A percentile compares a stretch with the other conserved stretches of the same genome.
Evolutionary conservation across 768 basidiomycete genomes (phyloP).

Genomic region (Neoboletus brunneissimus): DNA sequence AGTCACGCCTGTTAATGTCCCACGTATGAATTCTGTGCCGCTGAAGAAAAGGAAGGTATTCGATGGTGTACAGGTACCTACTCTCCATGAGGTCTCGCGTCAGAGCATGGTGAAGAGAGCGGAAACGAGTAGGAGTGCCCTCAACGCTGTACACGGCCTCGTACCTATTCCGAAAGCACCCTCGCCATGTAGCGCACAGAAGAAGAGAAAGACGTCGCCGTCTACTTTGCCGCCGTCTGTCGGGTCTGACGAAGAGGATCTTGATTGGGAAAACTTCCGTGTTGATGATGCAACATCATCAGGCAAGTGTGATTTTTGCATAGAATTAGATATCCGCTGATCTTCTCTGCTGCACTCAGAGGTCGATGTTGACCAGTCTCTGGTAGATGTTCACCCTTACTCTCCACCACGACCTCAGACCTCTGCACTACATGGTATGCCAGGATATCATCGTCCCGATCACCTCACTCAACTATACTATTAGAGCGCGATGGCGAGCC

Average conservation of each 20-base stretch:
- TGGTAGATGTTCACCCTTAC: constrained; percentile 7
- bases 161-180: not conserved
- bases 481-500: constrained; percentile 1
- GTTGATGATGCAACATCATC: constrained; percentile 19
- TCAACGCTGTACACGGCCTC: not conserved
- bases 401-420: constrained; percentile 4
- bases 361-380: constrained; percentile 21
- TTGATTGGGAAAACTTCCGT: constrained; percentile 34
- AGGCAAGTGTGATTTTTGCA: constrained; percentile 11
- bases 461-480: not conserved
- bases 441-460: not conserved
- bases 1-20: constrained; percentile 18
- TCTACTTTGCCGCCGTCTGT: constrained; percentile 1
- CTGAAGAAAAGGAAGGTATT: constrained; percentile 22
- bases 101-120: constrained; percentile 2
- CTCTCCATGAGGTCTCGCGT: constrained; percentile 16
- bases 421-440: constrained; percentile 11
- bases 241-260: constrained; percentile 21
- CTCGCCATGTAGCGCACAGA: not conserved
- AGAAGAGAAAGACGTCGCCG: not conserved
- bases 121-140: not conserved
- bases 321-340: not conserved
- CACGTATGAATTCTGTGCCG: constrained; percentile 26
- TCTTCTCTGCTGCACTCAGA: constrained; percentile 9
- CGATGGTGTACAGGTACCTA: constrained; percentile 32